Conservation (phyloP, 768 basidiomycete genomes). For the Mycena pura region DNA sequence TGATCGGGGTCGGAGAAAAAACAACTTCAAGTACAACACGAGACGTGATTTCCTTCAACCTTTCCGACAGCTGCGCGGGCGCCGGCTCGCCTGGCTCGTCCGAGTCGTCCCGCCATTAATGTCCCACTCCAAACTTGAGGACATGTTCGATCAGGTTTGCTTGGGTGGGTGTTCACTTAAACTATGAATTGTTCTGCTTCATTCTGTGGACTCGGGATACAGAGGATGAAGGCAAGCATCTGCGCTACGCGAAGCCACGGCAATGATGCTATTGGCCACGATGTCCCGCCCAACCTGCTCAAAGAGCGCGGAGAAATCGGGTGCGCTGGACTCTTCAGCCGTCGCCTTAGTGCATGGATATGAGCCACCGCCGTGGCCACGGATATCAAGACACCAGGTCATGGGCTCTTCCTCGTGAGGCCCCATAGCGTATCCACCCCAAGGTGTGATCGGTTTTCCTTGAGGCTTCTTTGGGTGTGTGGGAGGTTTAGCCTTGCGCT, state of each 20-base stretch:
- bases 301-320: background rate
- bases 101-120: no score
- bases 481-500: background rate
- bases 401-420: background rate
- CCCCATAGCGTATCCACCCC: background rate
- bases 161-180: no score
- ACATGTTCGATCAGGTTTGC: no score
- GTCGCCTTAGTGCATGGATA: background rate
- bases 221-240: background rate
- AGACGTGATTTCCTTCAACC: no score
- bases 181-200: no score
- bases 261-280: background rate
- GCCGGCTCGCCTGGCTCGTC: no score
- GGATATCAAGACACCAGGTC: background rate
- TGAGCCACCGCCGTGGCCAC: background rate
- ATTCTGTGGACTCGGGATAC: no score
- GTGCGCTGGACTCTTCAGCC: background rate
- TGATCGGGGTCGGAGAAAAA: no score
- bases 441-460: background rate
- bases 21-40: no score
- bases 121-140: no score
- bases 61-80: no score
- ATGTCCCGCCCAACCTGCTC: background rate
- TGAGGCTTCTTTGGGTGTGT: background rate
- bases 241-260: background rate